phyloP scores from a whole-genome alignment of 2,329 filamentous ascomycete genomes.

The Thelonectria discophora region DNA sequence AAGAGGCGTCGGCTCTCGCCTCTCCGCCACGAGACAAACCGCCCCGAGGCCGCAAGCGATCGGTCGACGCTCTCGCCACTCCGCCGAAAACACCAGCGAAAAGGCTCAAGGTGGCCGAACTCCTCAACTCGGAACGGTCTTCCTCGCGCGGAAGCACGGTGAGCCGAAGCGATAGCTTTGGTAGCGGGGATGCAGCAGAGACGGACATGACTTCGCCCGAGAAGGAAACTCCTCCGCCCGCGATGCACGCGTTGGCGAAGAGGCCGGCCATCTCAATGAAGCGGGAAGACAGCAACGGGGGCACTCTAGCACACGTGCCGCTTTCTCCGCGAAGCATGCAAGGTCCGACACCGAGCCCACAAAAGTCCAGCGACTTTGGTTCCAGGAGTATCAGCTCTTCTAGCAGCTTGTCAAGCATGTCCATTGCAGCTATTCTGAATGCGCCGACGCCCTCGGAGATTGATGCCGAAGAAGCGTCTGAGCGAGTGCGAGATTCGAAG shows the following conservation, averaged over 20 bases:
- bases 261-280: conserved; percentile 10
- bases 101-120: conserved; percentile 50
- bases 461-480: conserved; percentile 19
- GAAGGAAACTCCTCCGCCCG: conserved; percentile 55
- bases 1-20: conserved; percentile 45
- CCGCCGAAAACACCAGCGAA: conserved; percentile 66
- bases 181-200: conserved; percentile 43
- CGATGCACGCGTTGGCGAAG: conserved; percentile 43
- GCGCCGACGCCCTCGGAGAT: conserved; percentile 34
- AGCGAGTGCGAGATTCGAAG: conserved; percentile 17
- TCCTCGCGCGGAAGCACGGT: conserved; percentile 53
- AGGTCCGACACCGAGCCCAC: conserved; percentile 35
- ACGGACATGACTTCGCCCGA: conserved; percentile 62
- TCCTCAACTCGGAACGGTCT: conserved; percentile 40
- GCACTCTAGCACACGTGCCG: conserved; percentile 26
- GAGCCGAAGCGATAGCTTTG: conserved; percentile 41
- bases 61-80: conserved; percentile 57
- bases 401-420: conserved; percentile 42
- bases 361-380: conserved; percentile 4
- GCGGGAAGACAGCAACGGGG: conserved; percentile 21
- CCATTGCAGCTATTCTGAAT: conserved; percentile 47
- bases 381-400: conserved; percentile 17
- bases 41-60: conserved; percentile 50
- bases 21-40: conserved; percentile 43
- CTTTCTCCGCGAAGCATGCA: conserved; percentile 46